phyloP scores from a whole-genome alignment of 306 rosid species.

The Castanopsis chinensis region DNA sequence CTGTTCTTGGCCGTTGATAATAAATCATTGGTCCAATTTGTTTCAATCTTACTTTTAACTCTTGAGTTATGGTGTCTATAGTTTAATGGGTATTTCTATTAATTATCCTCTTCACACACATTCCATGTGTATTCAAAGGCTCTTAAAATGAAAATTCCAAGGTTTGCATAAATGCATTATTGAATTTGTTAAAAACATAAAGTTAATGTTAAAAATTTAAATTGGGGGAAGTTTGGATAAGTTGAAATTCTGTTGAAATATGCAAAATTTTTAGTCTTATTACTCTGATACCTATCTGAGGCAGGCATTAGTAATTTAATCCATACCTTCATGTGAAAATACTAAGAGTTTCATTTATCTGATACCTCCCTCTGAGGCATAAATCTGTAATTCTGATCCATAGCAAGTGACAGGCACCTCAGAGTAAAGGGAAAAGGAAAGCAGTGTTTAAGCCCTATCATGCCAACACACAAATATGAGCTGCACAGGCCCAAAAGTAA shows the following conservation, averaged over 20 bases:
- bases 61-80: not conserved
- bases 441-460: not conserved
- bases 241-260: no score
- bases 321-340: not conserved
- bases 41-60: not conserved
- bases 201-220: no score
- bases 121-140: no score
- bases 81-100: not conserved
- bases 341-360: not conserved
- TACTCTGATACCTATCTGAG: not conserved
- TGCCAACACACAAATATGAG: not conserved
- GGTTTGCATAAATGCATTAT: no score
- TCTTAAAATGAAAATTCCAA: no score
- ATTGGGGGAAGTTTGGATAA: no score
- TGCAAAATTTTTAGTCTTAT: not conserved
- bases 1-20: not conserved
- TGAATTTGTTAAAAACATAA: no score
- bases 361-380: not conserved
- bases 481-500: not conserved
- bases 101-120: no score
- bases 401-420: not conserved
- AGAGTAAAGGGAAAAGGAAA: not conserved
- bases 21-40: not conserved
- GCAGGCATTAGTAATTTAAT: not conserved
- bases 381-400: not conserved